Evolutionary conservation across 306 rosid genomes (phyloP), one percentile per base, ranked within the genome.

Genomic region (Oxytropis ochrocephala): DNA sequence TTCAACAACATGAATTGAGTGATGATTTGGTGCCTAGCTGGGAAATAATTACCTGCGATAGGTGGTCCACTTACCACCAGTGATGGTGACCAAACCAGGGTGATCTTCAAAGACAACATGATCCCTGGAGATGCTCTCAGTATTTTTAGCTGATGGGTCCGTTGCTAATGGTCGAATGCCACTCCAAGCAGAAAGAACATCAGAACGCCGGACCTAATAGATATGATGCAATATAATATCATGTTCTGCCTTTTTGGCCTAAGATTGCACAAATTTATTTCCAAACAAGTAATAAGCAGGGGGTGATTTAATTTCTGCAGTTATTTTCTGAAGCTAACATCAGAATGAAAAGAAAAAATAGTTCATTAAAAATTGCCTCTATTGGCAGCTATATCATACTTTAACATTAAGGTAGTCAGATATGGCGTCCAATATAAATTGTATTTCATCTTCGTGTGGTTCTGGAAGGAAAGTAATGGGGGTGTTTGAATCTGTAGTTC

Each of bases 11-110:
- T n/a, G n/a, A n/a, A n/a, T n/a, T n/a, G n/a, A n/a, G n/a, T n/a
- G n/a, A n/a, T n/a, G n/a, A n/a, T n/a, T n/a, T n/a, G n/a, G n/a
- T n/a, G n/a, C 32, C 47, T 59, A 67, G 75, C 33, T 59, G 35
- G n/a, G 68, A 55, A 69, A 43, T 54, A 17, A 54, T 84, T 86
- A 94, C 99, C 99, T 80, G 27, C 99, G 96, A 79, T 94, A 94
- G 61, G 99, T 94, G 71, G 99, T 94, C 99, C 99, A 94, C 87
- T 94, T 94, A 77, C 99, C 99, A 44, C 99, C 99, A 4, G 96
- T 88, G 53, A 94, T 87, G 82, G 99, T 94, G 70, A 94, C 97
- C 88, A 94, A 74, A 73, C 99, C 99, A 47, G 99, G 97, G 75
- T 84, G 86, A 64, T 94, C 99, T 85, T 94, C 97, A 0, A 89